Evolutionary conservation across 1,139 yeast genomes (phyloP), one percentile per base, ranked within the genome.

Genomic region (Meyerozyma elateridarum): DNA sequence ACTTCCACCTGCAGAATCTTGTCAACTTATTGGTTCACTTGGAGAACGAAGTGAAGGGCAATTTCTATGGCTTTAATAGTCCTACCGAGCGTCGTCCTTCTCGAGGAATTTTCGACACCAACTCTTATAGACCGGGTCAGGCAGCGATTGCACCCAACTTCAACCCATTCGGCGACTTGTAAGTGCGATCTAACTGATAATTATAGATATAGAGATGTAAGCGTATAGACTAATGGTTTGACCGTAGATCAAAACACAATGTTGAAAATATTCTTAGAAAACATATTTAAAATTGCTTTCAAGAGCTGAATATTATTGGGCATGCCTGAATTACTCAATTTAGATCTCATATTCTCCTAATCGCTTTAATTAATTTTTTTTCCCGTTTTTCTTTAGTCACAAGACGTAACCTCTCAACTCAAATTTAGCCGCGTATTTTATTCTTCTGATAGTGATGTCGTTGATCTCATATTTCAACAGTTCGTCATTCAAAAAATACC

Each of bases 1-100:
- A 68, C 44, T 68, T 68, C 54, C 74, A 68, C 41, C 64, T 59
- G 56, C 48, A 53, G 15, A 68, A 67, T 42, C 50, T 67, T 35
- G 47, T 48, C 33, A 64, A 67, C 42, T 57, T 68, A 41, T 49
- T 67, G 27, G 49, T 51, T 18, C 50, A 59, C 36, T 49, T 68
- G 35, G 42, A 48, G 9, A 46, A 49, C 22, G 73, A 67, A 32
- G 48, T 63, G 8, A 44, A 55, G 20, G 73, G 73, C 1, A 49
- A 57, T 30, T 68, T 68, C 42, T 68, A 67, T 42, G 74, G 73
- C 6, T 68, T 67, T 41, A 58, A 57, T 40, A 46, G 48, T 24
- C 46, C 37, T 19, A 27, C 22, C 20, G n/a, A 30, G 32, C 27
- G 36, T 42, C 14, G 22, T 15, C 12, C 15, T 22, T 19, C 29